Conservation (phyloP, 768 basidiomycete genomes). For the Suillus subaureus region DNA sequence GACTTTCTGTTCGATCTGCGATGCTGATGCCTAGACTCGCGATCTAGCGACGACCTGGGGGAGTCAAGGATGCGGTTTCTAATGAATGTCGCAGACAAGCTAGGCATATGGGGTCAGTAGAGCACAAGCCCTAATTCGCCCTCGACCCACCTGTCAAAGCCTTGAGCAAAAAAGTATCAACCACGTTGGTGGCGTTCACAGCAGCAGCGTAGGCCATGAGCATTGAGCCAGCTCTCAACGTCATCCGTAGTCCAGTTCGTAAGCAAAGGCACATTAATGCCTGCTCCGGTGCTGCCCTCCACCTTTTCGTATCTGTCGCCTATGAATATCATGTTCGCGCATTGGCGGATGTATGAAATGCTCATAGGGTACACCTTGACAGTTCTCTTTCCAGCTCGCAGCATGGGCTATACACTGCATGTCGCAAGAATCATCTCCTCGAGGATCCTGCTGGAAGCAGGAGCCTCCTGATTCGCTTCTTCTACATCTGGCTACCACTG, state of each 20-base stretch:
- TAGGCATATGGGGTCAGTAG: conserved; percentile 8
- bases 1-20: conserved; percentile 38
- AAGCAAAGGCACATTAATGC: conserved; percentile 26
- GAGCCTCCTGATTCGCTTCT: conserved; percentile 43
- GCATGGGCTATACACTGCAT: conserved; percentile 42
- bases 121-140: background rate
- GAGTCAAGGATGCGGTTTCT: conserved; percentile 41
- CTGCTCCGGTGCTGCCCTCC: conserved; percentile 24
- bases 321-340: background rate
- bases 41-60: conserved; percentile 20
- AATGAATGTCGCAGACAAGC: conserved; percentile 41
- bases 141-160: conserved; percentile 36
- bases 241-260: conserved; percentile 22
- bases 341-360: background rate
- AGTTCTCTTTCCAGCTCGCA: conserved; percentile 49
- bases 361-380: conserved; percentile 45
- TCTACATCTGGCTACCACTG: conserved; percentile 38
- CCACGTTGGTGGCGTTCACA: conserved; percentile 14
- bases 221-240: conserved; percentile 31
- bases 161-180: conserved; percentile 33
- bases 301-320: conserved; percentile 31
- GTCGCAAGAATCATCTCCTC: conserved; percentile 55
- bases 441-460: conserved; percentile 46
- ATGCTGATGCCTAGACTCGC: conserved; percentile 18
- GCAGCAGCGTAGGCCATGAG: conserved; percentile 24